These are phyloP conservation scores for Salicornia ramosissima DNA, from an alignment of 148 eudicot genomes.

Conservation along the genomic window DNA sequence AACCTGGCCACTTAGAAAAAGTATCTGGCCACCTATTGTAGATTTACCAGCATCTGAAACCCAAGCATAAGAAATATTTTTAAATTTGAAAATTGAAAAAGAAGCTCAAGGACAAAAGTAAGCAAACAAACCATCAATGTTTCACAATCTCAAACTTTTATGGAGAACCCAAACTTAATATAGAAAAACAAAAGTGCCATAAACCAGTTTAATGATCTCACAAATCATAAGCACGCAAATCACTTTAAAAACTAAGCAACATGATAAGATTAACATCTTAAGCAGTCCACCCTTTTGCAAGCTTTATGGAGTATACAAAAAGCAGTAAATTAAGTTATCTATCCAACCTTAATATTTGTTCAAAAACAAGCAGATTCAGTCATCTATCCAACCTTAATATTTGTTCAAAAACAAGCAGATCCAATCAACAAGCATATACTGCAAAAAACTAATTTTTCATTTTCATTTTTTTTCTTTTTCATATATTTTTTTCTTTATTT, in stretches of 20 bases:
- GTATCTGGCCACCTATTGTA: constrained; percentile 87
- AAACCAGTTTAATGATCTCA: neutral
- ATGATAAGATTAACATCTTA: no score
- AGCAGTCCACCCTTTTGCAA: no score
- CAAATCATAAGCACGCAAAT: neutral
- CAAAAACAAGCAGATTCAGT: neutral
- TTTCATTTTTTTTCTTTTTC: no score
- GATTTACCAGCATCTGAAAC: constrained; percentile 95
- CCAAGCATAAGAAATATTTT: neutral
- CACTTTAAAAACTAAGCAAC: no score
- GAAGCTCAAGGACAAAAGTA: neutral
- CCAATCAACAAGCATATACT: no score
- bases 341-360: neutral
- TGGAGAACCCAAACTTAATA: neutral
- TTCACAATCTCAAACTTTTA: no score
- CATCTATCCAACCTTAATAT: neutral
- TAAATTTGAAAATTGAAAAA: neutral
- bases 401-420: neutral
- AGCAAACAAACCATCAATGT: neutral
- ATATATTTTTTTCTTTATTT: no score
- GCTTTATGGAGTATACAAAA: no score
- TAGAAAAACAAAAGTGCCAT: neutral
- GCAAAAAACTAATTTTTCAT: no score
- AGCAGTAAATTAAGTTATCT: no score
- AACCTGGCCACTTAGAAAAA: constrained; percentile 90